Base-by-base conservation (phyloP, 192 early-diverging fungal genomes). In the Coemansia sp. region DNA sequence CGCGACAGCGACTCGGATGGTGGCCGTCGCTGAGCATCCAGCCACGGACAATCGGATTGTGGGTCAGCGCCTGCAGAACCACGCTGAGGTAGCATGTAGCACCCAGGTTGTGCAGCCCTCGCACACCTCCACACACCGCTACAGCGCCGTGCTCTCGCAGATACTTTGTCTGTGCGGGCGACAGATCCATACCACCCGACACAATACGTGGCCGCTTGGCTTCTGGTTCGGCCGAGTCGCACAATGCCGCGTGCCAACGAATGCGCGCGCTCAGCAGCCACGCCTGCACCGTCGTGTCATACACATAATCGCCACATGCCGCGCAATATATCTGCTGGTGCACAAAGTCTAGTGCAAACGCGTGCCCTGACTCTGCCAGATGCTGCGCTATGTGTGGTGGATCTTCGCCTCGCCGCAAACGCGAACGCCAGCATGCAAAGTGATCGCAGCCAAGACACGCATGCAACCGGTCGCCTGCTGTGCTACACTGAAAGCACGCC, bases 21-120 rank as follows among this genome's bases (percentile, higher is more conserved):
- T 98, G 96, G 44, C 84, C 86, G 71, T 98, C 96, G 63, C 87
- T 89, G n/a, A 98, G 79, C 67, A 98, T 95, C 76, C 94, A 92
- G 5, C 85, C 88, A 63, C 88, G 86, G 48, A 98, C 69, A 15
- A 96, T 61, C 21, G 95, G 96, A 68, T 98, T 98, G 70, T 97
- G 94, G 15, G 91, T 79, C 58, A 98, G 84, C 17, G 89, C 85
- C 71, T 98, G 96, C 42, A 98, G 79, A 21, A 98, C 88, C 4
- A 90, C 91, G 71, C 92, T 94, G 86, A 98, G 94, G 63, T 93
- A 98, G 68, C 96, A 98, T 1, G 96, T 98, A 0, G 90, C 88
- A 14, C 96, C 96, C 81, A 98, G 85, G 60, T 98, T 98, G 31
- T 84, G 73, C 54, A 96, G 73, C 15, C 96, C 96, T n/a, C 96